Evolutionary conservation across 305 asterid species (phyloP).

Genomic region (Lippia alba): DNA sequence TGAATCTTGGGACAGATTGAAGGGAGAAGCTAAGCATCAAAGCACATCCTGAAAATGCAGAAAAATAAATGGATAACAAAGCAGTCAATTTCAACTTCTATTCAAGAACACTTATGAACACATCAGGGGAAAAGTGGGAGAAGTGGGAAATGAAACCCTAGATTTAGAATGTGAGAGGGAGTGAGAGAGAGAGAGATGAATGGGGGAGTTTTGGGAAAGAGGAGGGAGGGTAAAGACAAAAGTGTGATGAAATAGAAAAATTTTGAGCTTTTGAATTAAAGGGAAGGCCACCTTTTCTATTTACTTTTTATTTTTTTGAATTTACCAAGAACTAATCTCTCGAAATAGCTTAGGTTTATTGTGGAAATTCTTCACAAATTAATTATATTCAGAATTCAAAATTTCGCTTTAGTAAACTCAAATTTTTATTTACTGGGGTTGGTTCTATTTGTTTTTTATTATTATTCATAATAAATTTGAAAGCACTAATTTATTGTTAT

Average conservation of each 20-base stretch:
- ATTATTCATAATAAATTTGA: no score
- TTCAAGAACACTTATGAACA: slow-evolving; percentile 27
- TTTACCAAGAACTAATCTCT: no score
- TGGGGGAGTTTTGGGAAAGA: slow-evolving; percentile 34
- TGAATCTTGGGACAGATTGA: slow-evolving; percentile 43
- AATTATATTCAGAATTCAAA: no score
- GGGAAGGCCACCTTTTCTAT: slow-evolving; percentile 28
- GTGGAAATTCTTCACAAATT: no score
- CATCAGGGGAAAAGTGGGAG: slow-evolving; percentile 23
- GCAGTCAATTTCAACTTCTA: slow-evolving; percentile 25
- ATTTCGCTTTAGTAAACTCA: no score
- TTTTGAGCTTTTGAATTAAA: slow-evolving; percentile 56
- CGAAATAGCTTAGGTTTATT: no score
- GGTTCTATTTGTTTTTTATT: background rate
- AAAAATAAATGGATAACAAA: slow-evolving; percentile 16
- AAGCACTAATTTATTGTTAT: background rate
- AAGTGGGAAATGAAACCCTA: slow-evolving; percentile 64
- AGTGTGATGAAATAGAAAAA: slow-evolving; percentile 59
- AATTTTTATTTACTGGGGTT: no score
- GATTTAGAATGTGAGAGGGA: slow-evolving; percentile 54
- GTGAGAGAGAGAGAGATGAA: slow-evolving; percentile 14
- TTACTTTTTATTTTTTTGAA: background rate
- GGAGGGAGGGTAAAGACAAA: slow-evolving; percentile 67
- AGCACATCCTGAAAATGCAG: slow-evolving; percentile 47
- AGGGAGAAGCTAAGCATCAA: slow-evolving; percentile 38